These are phyloP conservation scores for Schizochytrium sp. DNA, from an alignment of 108 stramenopile genomes.

Conservation along the genomic window DNA sequence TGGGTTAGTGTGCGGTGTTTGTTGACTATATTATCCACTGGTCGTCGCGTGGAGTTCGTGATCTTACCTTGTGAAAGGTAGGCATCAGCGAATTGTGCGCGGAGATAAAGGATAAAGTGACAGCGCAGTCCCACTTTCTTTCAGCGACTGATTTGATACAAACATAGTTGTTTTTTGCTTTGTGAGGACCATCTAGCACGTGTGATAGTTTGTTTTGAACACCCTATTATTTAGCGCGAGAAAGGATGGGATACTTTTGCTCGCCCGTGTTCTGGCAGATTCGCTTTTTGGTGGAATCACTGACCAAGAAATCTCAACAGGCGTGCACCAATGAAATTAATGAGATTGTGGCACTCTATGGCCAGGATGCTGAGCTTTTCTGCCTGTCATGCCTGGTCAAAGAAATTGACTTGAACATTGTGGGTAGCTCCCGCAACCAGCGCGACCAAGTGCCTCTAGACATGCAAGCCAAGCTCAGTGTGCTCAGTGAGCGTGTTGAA, in stretches of 20 bases:
- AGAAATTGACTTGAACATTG: not conserved
- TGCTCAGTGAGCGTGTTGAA: not conserved
- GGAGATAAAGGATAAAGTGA: no score
- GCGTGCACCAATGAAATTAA: constrained; percentile 29
- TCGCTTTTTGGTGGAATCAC: constrained; percentile 3
- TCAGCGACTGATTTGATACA: no score
- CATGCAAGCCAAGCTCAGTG: not conserved
- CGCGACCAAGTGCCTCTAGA: not conserved
- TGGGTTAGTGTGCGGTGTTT: no score
- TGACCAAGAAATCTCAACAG: not conserved
- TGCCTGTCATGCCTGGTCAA: constrained; percentile 51
- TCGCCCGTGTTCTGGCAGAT: constrained; percentile 60
- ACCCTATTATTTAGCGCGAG: not conserved
- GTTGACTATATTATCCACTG: no score
- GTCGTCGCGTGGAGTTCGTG: no score
- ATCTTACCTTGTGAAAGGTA: no score
- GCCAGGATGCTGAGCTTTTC: constrained; percentile 30
- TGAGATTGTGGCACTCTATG: constrained; percentile 44
- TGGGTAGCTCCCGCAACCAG: not conserved
- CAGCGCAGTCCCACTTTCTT: no score
- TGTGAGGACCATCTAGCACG: no score
- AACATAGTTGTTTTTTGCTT: no score
- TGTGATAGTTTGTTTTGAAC: no score
- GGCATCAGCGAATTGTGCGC: no score
- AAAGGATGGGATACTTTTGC: constrained; percentile 58